A percentile compares a stretch with the other conserved stretches of the same genome.
Conservation (phyloP, 2,329 filamentous ascomycete genomes). For the Cladosporium sp. region DNA sequence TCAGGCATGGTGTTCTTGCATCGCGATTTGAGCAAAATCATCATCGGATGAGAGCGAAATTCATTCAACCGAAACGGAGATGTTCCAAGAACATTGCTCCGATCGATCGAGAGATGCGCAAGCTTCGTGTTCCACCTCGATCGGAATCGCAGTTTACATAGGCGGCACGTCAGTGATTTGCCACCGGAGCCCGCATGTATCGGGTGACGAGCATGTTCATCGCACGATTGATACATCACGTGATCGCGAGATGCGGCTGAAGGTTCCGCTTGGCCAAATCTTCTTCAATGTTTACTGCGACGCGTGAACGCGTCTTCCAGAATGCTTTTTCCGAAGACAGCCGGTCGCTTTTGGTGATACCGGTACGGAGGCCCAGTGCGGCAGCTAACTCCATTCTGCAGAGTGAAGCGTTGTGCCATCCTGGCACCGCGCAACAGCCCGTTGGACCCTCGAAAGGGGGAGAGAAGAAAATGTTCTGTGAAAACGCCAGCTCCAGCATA, state of each 20-base stretch:
- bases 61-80: too few relatives aligned
- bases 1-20: background rate
- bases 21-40: background rate
- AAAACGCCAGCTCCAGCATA: background rate
- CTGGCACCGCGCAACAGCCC: constrained; percentile 3
- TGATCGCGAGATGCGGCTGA: background rate
- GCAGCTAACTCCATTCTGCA: constrained; percentile 6
- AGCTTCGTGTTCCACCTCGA: background rate
- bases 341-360: constrained; percentile 6
- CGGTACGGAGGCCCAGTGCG: constrained; percentile 6
- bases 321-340: background rate
- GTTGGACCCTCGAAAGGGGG: constrained; percentile 9
- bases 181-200: constrained; percentile 1
- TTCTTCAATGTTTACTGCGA: constrained; percentile 5
- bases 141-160: background rate
- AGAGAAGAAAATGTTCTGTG: constrained; percentile 10
- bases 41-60: too few relatives aligned
- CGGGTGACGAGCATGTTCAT: background rate
- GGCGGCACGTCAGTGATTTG: background rate
- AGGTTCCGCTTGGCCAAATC: constrained; percentile 4
- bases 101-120: background rate
- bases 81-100: background rate
- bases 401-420: constrained; percentile 2
- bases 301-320: constrained; percentile 9
- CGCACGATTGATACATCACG: constrained; percentile 6